Evolutionary conservation across 371 early-diverging fungal species (phyloP).

Genomic region (Saksenaea oblongispora): DNA sequence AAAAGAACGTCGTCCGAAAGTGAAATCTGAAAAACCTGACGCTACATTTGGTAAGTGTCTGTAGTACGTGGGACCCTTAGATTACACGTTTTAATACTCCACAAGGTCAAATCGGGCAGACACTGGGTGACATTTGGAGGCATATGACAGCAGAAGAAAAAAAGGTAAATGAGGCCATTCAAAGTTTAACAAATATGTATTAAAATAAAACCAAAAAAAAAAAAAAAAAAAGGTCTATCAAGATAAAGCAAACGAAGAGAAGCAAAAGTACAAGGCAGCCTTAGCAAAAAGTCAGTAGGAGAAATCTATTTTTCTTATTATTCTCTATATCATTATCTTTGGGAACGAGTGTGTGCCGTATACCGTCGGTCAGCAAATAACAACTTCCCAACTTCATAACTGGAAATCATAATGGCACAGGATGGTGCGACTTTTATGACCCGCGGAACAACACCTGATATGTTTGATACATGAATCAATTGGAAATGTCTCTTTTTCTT

Average conservation of each 20-base stretch:
- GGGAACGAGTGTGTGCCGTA: constrained; percentile 4
- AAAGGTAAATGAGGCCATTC: constrained; percentile 55
- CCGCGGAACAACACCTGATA: constrained; percentile 69
- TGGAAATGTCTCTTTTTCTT: too few relatives aligned
- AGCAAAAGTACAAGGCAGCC: background rate
- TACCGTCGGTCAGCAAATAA: constrained; percentile 44
- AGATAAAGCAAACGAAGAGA: background rate
- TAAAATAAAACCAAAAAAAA: too few relatives aligned
- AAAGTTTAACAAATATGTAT: too few relatives aligned
- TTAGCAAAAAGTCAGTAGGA: background rate
- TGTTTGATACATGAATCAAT: background rate
- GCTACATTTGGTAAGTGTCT: constrained; percentile 70
- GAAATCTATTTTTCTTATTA: background rate
- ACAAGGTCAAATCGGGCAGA: constrained; percentile 70
- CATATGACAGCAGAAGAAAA: constrained; percentile 61
- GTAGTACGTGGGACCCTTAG: too few relatives aligned
- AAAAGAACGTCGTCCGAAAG: constrained; percentile 65
- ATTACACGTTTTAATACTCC: background rate
- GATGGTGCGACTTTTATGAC: constrained; percentile 93
- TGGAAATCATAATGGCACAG: constrained; percentile 96
- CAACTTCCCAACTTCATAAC: constrained; percentile 78
- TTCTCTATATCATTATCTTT: background rate
- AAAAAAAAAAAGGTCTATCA: background rate
- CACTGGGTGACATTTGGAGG: constrained; percentile 84
- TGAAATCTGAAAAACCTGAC: constrained; percentile 77